phyloP scores from a whole-genome alignment of 2,329 filamentous ascomycete species.

The Aureobasidium sp. region DNA sequence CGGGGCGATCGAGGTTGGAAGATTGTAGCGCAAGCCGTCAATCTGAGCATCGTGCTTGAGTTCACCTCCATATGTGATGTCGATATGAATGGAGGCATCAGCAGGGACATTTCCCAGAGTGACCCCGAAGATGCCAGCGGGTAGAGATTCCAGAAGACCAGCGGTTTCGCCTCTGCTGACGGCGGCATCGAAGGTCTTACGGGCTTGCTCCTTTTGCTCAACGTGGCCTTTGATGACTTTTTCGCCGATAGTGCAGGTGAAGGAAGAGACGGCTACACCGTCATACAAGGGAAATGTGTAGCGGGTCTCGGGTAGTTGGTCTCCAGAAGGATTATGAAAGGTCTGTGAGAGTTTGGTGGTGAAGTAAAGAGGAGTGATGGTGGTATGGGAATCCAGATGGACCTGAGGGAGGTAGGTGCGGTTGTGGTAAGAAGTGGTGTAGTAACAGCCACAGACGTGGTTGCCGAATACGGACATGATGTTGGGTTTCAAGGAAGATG shows the following conservation, averaged over 20 bases:
- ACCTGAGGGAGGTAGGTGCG: slow-evolving; percentile 52
- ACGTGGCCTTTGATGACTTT: slow-evolving; percentile 58
- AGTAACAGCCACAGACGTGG: slow-evolving; percentile 29
- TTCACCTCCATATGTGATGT: slow-evolving; percentile 62
- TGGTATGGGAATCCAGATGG: slow-evolving; percentile 51
- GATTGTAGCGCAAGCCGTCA: slow-evolving; percentile 61
- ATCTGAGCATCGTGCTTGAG: slow-evolving; percentile 63
- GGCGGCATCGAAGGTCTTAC: slow-evolving; percentile 52
- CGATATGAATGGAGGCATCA: slow-evolving; percentile 49
- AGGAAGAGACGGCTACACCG: slow-evolving; percentile 62
- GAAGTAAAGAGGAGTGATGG: slow-evolving; percentile 50
- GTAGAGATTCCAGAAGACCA: slow-evolving; percentile 57
- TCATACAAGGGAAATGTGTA: slow-evolving; percentile 69
- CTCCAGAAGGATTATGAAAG: slow-evolving; percentile 51
- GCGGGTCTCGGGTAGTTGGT: slow-evolving; percentile 46
- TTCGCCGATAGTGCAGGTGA: slow-evolving; percentile 56
- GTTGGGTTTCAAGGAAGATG: not conserved
- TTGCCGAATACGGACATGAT: not conserved
- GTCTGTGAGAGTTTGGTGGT: slow-evolving; percentile 50
- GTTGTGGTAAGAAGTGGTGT: slow-evolving; percentile 12
- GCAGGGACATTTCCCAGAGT: slow-evolving; percentile 61
- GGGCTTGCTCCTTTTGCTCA: slow-evolving; percentile 58
- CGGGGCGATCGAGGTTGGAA: slow-evolving; percentile 61
- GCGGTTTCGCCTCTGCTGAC: slow-evolving; percentile 53
- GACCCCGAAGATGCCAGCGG: slow-evolving; percentile 60